phyloP scores from a whole-genome alignment of 208 protist genomes.

The Acanthamoeba rhysodes region DNA sequence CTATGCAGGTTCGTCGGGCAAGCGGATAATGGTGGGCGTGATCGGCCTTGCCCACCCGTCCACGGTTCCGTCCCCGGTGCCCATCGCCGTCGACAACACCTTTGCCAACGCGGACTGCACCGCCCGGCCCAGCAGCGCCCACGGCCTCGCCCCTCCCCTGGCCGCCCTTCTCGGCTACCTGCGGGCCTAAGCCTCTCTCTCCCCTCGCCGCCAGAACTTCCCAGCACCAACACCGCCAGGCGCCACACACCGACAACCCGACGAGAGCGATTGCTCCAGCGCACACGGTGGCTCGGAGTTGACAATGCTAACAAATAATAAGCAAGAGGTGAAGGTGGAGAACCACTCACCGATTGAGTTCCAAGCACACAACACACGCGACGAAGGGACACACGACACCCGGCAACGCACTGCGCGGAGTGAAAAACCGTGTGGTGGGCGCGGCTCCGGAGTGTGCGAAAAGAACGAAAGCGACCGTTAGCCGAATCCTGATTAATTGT shows the following conservation, averaged over 20 bases:
- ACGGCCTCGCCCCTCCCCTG: neutral
- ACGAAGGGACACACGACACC: too few relatives aligned
- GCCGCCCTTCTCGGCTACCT: neutral
- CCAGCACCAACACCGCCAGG: too few relatives aligned
- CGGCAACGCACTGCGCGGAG: neutral
- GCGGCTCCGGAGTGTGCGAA: neutral
- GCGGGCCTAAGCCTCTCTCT: neutral
- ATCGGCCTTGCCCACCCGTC: neutral
- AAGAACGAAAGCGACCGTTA: neutral
- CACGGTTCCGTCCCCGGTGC: neutral
- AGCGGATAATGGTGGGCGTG: neutral
- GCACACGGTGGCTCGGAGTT: too few relatives aligned
- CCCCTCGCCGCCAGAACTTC: neutral
- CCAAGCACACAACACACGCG: too few relatives aligned
- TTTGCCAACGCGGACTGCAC: neutral
- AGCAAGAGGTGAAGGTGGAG: too few relatives aligned
- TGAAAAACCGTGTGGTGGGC: neutral
- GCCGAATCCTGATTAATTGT: slow-evolving; percentile 1
- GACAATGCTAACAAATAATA: too few relatives aligned
- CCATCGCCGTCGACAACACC: slow-evolving; percentile 26
- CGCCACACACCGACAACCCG: too few relatives aligned
- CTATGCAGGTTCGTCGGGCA: neutral
- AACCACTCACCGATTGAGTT: too few relatives aligned
- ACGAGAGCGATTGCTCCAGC: too few relatives aligned
- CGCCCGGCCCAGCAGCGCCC: neutral